Evolutionary conservation across 306 rosid species (phyloP).

Genomic region (Dryas octopetala): DNA sequence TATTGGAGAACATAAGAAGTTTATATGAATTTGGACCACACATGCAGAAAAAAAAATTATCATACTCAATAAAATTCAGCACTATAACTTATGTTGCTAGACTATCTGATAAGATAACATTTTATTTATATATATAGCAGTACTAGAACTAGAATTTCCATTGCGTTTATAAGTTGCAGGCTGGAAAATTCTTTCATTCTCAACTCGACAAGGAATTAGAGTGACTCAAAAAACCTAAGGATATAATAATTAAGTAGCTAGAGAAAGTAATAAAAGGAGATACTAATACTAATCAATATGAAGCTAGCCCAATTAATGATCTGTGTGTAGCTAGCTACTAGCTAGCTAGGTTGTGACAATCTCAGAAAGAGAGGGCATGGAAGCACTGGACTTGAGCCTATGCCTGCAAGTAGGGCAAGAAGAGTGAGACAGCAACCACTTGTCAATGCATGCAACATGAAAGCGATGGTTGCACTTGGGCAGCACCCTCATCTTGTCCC

Average conservation of each 20-base stretch:
- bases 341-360: slow-evolving; percentile 7
- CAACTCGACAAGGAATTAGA: background rate
- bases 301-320: no score
- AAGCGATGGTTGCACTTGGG: slow-evolving; percentile 74
- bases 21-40: no score
- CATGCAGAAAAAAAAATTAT: no score
- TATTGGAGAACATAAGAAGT: no score
- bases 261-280: background rate
- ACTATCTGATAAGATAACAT: no score
- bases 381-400: slow-evolving; percentile 32
- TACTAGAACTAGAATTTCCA: background rate
- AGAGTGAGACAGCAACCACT: slow-evolving; percentile 73
- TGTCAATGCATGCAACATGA: slow-evolving; percentile 74
- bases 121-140: background rate
- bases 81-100: no score
- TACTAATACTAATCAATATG: background rate
- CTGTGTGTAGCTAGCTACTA: no score
- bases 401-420: slow-evolving; percentile 88
- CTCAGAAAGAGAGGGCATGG: slow-evolving; percentile 19
- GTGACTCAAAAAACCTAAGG: background rate
- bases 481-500: slow-evolving; percentile 63
- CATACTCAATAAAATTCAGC: no score
- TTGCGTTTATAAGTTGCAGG: background rate
- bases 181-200: background rate
- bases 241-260: background rate